Conservation (phyloP, 75 land plant genomes). For the Picea glauca region DNA sequence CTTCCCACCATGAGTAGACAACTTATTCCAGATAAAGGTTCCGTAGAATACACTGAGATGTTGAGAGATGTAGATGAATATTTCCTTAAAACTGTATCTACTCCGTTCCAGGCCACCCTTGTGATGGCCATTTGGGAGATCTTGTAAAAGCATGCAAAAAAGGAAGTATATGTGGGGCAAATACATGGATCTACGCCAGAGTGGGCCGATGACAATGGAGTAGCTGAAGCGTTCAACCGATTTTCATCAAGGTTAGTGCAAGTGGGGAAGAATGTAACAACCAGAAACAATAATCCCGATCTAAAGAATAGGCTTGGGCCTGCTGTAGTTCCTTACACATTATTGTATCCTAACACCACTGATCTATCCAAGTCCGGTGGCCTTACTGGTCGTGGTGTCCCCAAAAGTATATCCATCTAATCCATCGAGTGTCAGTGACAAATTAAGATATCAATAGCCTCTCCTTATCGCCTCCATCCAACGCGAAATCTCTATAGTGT, state of each 20-base stretch:
- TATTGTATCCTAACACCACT: constrained; percentile 18
- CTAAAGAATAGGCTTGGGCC: constrained; percentile 48
- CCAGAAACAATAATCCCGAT: constrained; percentile 26
- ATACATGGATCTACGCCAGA: constrained; percentile 13
- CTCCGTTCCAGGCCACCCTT: constrained; percentile 44
- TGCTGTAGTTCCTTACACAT: constrained; percentile 48
- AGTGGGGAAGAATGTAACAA: constrained; percentile 36
- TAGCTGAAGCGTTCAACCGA: constrained; percentile 23
- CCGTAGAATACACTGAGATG: constrained; percentile 8
- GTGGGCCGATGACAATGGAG: constrained; percentile 31
- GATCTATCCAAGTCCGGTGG: not conserved
- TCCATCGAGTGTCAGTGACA: too few species aligned
- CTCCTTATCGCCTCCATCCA: too few species aligned
- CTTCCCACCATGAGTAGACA: constrained; percentile 27
- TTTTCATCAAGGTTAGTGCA: constrained; percentile 20
- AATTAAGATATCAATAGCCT: too few species aligned
- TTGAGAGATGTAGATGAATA: constrained; percentile 16
- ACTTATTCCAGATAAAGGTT: constrained; percentile 20
- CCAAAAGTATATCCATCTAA: too few species aligned
- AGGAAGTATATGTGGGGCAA: constrained; percentile 53
- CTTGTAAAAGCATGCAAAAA: constrained; percentile 38
- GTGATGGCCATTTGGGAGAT: constrained; percentile 42
- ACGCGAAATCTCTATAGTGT: too few species aligned
- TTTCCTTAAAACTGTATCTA: constrained; percentile 27
- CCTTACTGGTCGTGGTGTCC: too few species aligned